A percentile compares a stretch with the other conserved stretches of the same genome.
phyloP scores from a whole-genome alignment of 768 basidiomycete genomes.

The Podaxis sp. region DNA sequence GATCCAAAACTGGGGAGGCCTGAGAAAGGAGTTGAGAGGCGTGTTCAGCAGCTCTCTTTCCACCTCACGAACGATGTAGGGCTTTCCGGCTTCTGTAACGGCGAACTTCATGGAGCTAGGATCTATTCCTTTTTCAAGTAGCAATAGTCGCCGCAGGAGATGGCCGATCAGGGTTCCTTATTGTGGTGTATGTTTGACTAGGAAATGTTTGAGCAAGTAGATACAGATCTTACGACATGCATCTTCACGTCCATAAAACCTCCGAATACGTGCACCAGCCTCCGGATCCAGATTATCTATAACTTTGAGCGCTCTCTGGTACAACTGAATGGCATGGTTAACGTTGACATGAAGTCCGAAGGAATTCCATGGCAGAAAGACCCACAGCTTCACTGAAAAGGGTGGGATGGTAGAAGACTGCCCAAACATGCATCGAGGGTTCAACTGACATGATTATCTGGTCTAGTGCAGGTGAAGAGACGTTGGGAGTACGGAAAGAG shows the following conservation, averaged over 20 bases:
- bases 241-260: conserved; percentile 70
- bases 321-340: conserved; percentile 43
- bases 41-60: background rate
- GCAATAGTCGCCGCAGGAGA: conserved; percentile 63
- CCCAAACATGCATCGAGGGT: conserved; percentile 37
- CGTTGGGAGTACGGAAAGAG: background rate
- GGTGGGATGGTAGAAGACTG: conserved; percentile 36
- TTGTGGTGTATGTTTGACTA: conserved; percentile 2
- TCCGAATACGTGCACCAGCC: conserved; percentile 51
- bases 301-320: conserved; percentile 49
- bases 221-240: conserved; percentile 55
- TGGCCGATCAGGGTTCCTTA: conserved; percentile 74
- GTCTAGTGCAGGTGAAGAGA: background rate
- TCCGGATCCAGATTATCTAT: conserved; percentile 44
- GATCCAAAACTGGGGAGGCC: conserved; percentile 39
- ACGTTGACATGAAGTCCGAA: conserved; percentile 10
- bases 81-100: conserved; percentile 64
- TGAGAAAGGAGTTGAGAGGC: conserved; percentile 18
- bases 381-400: conserved; percentile 38
- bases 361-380: conserved; percentile 14
- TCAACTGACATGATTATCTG: conserved; percentile 9
- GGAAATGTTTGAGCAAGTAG: conserved; percentile 2
- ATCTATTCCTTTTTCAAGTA: conserved; percentile 52
- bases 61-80: conserved; percentile 57
- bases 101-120: conserved; percentile 45